phyloP scores from a whole-genome alignment of 1,284 basidiomycete genomes.

The Heimioporus punctisporus region DNA sequence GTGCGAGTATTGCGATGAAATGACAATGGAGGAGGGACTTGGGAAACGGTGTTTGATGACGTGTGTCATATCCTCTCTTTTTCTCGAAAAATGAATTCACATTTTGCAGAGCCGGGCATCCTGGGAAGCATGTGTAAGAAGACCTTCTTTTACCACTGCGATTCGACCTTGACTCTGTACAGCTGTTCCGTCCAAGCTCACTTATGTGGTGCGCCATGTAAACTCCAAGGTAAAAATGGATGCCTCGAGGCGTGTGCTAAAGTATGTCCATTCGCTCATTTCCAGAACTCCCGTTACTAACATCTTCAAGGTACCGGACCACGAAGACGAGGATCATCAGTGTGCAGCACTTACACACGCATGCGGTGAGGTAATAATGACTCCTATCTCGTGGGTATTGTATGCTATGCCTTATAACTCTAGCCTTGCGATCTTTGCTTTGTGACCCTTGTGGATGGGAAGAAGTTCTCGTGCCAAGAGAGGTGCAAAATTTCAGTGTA shows the following conservation, averaged over 20 bases:
- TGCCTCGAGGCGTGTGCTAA: slow-evolving; percentile 52
- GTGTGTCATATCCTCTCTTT: slow-evolving; percentile 32
- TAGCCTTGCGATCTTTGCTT: slow-evolving; percentile 48
- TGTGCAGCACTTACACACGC: slow-evolving; percentile 53
- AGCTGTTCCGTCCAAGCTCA: slow-evolving; percentile 52
- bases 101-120: slow-evolving; percentile 51
- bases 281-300: slow-evolving; percentile 13
- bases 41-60: slow-evolving; percentile 39
- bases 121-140: slow-evolving; percentile 51
- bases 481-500: slow-evolving; percentile 48
- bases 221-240: slow-evolving; percentile 42
- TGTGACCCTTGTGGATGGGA: slow-evolving; percentile 31
- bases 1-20: slow-evolving; percentile 46
- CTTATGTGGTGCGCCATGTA: slow-evolving; percentile 47
- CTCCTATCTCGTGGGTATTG: neutral
- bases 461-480: slow-evolving; percentile 40
- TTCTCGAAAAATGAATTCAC: neutral
- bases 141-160: neutral
- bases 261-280: slow-evolving; percentile 21
- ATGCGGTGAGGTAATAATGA: slow-evolving; percentile 49
- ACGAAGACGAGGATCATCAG: slow-evolving; percentile 48
- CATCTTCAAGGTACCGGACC: slow-evolving; percentile 37
- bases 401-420: neutral
- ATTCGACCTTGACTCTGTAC: neutral
- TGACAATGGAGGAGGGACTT: neutral